These are phyloP conservation scores for Beauveria scarabaeidicola DNA, from an alignment of 2,329 filamentous ascomycete species.

Conservation along the genomic window DNA sequence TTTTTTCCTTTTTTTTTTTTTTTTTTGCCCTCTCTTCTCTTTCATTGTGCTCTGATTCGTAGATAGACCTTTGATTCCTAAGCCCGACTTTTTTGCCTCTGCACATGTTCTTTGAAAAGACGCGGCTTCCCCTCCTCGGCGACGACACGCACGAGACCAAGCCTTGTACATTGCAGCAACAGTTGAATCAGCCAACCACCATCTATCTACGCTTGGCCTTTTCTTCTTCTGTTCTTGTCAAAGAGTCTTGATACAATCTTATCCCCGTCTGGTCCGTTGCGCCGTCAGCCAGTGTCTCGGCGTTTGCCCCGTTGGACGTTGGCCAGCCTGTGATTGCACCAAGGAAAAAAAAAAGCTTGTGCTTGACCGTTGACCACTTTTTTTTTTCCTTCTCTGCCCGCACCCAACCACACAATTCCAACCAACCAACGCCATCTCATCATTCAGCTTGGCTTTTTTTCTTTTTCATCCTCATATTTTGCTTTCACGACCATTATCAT, in stretches of 20 bases:
- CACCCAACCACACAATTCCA: not conserved
- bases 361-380: not conserved
- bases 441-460: not conserved
- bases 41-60: no score
- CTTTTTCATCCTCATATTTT: constrained; percentile 7
- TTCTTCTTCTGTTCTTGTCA: no score
- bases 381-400: not conserved
- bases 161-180: no score
- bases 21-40: not conserved
- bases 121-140: no score
- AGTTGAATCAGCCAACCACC: no score
- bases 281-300: not conserved
- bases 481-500: constrained; percentile 1
- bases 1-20: not conserved
- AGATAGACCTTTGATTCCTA: no score
- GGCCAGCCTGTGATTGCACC: not conserved
- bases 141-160: no score
- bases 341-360: not conserved
- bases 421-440: not conserved
- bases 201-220: no score
- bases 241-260: no score
- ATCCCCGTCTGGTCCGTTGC: no score
- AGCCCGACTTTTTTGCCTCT: no score
- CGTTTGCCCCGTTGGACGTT: not conserved
- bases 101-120: no score